Evolutionary conservation across 306 rosid genomes (phyloP).

Genomic region (cucumber (Cucumis sativus)): DNA sequence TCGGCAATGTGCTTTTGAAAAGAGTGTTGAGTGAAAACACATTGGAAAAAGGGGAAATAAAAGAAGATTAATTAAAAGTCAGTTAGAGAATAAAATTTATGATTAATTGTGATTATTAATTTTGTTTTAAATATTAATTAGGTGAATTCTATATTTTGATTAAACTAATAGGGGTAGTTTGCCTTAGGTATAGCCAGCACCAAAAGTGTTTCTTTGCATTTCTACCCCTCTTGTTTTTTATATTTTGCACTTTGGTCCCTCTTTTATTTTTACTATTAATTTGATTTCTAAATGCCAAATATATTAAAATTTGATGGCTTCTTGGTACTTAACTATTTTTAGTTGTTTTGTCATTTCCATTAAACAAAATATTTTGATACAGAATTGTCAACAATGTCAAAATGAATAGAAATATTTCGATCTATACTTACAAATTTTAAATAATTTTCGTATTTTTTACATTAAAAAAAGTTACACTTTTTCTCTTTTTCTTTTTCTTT

Average conservation of each 20-base stretch:
- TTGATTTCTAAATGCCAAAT: too few species aligned
- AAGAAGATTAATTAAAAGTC: neutral
- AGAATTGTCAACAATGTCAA: too few species aligned
- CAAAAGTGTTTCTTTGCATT: neutral
- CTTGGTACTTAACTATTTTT: too few species aligned
- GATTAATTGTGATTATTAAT: neutral
- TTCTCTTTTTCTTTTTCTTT: neutral
- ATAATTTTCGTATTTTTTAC: neutral
- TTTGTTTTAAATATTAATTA: conserved; percentile 1
- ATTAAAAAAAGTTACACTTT: neutral
- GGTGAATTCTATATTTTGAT: neutral
- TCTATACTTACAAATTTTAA: neutral
- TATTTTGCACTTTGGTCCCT: neutral
- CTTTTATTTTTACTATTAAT: too few species aligned
- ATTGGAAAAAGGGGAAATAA: neutral
- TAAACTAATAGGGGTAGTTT: neutral
- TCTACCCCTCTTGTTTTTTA: neutral
- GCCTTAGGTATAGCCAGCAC: conserved; percentile 1
- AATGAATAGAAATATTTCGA: too few species aligned
- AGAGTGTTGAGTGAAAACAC: conserved; percentile 3
- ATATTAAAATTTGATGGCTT: too few species aligned
- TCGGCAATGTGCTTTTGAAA: neutral
- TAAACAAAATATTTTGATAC: too few species aligned
- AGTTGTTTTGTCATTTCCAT: too few species aligned
- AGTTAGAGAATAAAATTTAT: neutral